phyloP scores from a whole-genome alignment of 495 filamentous ascomycete species.

The Cercophora sp. region DNA sequence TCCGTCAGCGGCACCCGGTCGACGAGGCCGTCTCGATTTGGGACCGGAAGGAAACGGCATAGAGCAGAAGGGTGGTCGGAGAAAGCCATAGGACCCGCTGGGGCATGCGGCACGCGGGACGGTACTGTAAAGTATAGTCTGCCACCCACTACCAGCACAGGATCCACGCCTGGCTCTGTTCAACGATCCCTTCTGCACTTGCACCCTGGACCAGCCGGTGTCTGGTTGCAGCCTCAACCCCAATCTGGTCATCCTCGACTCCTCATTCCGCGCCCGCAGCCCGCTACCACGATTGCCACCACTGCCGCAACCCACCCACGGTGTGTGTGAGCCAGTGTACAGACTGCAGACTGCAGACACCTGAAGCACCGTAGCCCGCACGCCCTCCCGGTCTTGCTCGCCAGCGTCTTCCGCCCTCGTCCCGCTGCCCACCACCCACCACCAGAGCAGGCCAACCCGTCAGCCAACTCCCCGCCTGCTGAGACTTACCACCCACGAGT shows the following conservation, averaged over 20 bases:
- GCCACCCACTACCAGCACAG: background rate
- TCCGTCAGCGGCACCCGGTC: conserved; percentile 8
- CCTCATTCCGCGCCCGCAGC: conserved; percentile 3
- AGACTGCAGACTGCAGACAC: conserved; percentile 18
- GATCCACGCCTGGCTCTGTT: conserved; percentile 9
- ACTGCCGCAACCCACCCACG: no score
- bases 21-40: conserved; percentile 8
- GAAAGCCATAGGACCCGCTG: background rate
- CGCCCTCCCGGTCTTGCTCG: background rate
- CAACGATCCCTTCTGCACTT: conserved; percentile 4
- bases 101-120: conserved; percentile 9
- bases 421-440: conserved; percentile 4
- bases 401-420: background rate
- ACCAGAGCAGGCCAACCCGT: conserved; percentile 5
- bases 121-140: background rate
- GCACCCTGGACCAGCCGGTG: conserved; percentile 5
- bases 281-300: background rate
- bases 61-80: background rate
- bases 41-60: conserved; percentile 11
- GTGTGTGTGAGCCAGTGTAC: no score
- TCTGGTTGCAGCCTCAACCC: conserved; percentile 10
- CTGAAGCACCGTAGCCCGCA: conserved; percentile 7
- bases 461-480: background rate
- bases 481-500: conserved; percentile 7
- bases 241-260: conserved; percentile 5